Conservation (phyloP, 176 grass and related monocot genomes). For the Raddia distichophylla region DNA sequence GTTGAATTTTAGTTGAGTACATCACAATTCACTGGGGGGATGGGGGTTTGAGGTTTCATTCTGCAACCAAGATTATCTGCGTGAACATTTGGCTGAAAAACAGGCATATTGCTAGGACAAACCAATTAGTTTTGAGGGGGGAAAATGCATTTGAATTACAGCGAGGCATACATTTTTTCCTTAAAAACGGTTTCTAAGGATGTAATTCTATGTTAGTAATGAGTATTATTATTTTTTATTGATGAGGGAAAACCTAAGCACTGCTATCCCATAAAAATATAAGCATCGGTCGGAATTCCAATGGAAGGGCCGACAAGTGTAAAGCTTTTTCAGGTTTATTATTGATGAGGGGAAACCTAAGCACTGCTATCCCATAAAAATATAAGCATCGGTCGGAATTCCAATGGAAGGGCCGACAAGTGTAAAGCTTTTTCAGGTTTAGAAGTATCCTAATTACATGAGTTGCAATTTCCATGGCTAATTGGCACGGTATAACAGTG, state of each 20-base stretch:
- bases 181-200: neutral
- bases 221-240: neutral
- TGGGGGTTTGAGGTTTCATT: neutral
- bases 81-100: conserved; percentile 2
- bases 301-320: too few relatives aligned
- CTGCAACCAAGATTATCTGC: neutral
- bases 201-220: neutral
- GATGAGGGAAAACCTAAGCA: too few relatives aligned
- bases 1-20: neutral
- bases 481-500: neutral
- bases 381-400: neutral
- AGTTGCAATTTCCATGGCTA: neutral
- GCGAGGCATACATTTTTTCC: neutral
- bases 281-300: too few relatives aligned
- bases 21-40: neutral
- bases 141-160: neutral
- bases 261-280: too few relatives aligned
- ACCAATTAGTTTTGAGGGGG: neutral
- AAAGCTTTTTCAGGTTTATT: too few relatives aligned
- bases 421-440: neutral
- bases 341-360: neutral
- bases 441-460: neutral
- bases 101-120: neutral
- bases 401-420: neutral
- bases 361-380: neutral